phyloP scores from a whole-genome alignment of 331 rosid species.

The Phaseolus coccineus region DNA sequence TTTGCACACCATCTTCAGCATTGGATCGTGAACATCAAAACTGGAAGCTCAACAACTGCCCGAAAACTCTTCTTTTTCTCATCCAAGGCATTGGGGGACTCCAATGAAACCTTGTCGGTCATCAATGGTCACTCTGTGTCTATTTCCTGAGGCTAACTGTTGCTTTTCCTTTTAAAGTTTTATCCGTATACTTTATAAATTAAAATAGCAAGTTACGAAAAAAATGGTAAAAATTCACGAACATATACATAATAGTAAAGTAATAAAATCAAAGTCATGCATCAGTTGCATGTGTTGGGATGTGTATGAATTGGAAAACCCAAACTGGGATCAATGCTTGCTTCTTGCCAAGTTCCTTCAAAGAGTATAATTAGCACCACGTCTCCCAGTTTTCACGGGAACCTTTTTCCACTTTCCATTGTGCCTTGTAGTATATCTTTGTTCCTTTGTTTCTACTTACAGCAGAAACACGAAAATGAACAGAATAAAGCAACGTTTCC shows the following conservation, averaged over 20 bases:
- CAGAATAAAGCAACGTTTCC: constrained; percentile 27
- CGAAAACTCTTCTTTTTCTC: neutral
- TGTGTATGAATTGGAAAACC: constrained; percentile 16
- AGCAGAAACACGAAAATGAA: neutral
- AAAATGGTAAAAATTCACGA: too few species aligned
- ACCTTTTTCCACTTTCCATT: constrained; percentile 22
- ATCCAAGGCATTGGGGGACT: neutral
- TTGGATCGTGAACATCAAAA: constrained; percentile 32
- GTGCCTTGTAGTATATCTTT: neutral
- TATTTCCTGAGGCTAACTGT: neutral
- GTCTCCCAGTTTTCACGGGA: constrained; percentile 14
- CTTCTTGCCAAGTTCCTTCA: constrained; percentile 33
- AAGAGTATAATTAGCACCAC: constrained; percentile 18
- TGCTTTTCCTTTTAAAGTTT: neutral
- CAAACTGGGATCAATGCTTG: neutral
- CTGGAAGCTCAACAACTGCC: constrained; percentile 12
- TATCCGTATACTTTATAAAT: neutral
- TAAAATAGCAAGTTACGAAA: neutral
- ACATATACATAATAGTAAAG: neutral
- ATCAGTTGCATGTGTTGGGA: neutral
- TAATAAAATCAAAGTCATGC: neutral
- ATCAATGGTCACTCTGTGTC: neutral
- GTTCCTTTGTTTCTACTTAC: neutral
- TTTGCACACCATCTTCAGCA: constrained; percentile 2
- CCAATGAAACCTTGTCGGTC: neutral